Base-by-base conservation (phyloP, 2,329 filamentous ascomycete species). In the Claviceps digitariae region DNA sequence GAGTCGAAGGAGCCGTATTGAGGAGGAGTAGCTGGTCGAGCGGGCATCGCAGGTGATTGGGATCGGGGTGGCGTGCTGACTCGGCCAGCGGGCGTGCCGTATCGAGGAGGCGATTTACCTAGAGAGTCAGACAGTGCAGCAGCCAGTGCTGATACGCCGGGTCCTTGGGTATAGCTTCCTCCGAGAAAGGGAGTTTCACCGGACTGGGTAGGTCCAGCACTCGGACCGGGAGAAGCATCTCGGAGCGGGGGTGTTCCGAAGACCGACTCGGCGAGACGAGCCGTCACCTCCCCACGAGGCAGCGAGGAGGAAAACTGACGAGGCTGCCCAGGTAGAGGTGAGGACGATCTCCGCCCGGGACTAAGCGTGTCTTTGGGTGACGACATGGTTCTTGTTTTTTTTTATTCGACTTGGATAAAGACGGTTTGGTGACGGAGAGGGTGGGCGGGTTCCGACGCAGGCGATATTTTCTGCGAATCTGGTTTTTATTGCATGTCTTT, bases 1-100 rank as follows among this genome's bases (percentile, higher is more conserved):
- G 81, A 80, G 58, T 93, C 87, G 62, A 94, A 90, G 10, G 90
- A 95, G 52, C 90, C 91, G 67, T 93, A 94, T 62, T 85, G 87
- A 57, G 84, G 80, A 3, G 82, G 80, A 3, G 82, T 78, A 69
- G 55, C 77, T 72, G 56, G 74, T 48, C 66, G 54, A n/a, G 38
- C 25, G 3, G 48, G 49, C 17, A 72, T 68, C 41, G 61, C 61
- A 38, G 67, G 70, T n/a, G 69, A 71, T 46, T 67, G 65, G 27
- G 69, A 61, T 53, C 67, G 65, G 34, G 66, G 60, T 45, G 84
- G 84, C 47, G 84, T 86, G 45, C 75, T 70, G 43, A 81, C 67
- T 54, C 81, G 71, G 31, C 72, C 72, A 10, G 82, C 77, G 50
- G 82, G 82, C 2, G 82, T 86, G 49, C 84, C 85, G 59, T 84